Evolutionary conservation across 2,329 filamentous ascomycete species (phyloP).

Genomic region (Fusarium sp.): DNA sequence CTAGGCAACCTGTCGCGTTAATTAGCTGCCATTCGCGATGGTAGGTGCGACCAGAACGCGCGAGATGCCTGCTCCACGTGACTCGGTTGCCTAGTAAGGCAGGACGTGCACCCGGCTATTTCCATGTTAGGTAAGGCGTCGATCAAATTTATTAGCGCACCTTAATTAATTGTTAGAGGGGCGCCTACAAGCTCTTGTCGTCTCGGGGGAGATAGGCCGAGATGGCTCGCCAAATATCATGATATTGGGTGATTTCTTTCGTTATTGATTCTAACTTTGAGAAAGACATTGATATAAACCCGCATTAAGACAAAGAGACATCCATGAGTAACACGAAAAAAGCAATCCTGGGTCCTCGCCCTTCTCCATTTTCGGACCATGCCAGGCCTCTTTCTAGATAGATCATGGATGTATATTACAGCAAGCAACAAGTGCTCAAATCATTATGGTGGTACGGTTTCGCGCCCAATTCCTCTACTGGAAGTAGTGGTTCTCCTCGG

Average conservation of each 20-base stretch:
- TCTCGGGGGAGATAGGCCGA: slow-evolving; percentile 36
- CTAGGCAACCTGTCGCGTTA: slow-evolving; percentile 56
- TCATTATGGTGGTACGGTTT: slow-evolving; percentile 48
- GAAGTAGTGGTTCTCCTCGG: slow-evolving; percentile 42
- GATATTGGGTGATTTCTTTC: background rate
- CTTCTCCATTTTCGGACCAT: slow-evolving; percentile 43
- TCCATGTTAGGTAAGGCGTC: slow-evolving; percentile 2
- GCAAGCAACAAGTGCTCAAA: slow-evolving; percentile 46
- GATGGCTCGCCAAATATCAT: slow-evolving; percentile 20
- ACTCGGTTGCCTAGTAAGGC: background rate
- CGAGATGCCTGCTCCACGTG: slow-evolving; percentile 43
- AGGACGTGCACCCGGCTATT: background rate
- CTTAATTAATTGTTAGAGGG: slow-evolving; percentile 17
- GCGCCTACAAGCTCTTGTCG: slow-evolving; percentile 18
- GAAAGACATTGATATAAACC: slow-evolving; percentile 7
- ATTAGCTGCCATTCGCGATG: slow-evolving; percentile 46
- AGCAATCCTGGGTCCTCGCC: slow-evolving; percentile 37
- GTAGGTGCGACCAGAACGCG: slow-evolving; percentile 39
- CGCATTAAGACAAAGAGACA: slow-evolving; percentile 16
- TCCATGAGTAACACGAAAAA: slow-evolving; percentile 43
- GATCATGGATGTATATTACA: slow-evolving; percentile 51
- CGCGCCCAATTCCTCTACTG: slow-evolving; percentile 33
- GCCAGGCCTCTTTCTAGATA: slow-evolving; percentile 44
- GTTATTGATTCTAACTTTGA: background rate
- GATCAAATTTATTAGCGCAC: slow-evolving; percentile 23